These are phyloP conservation scores for Nicotiana attenuata DNA, from an alignment of 257 asterid genomes.

Conservation along the genomic window DNA sequence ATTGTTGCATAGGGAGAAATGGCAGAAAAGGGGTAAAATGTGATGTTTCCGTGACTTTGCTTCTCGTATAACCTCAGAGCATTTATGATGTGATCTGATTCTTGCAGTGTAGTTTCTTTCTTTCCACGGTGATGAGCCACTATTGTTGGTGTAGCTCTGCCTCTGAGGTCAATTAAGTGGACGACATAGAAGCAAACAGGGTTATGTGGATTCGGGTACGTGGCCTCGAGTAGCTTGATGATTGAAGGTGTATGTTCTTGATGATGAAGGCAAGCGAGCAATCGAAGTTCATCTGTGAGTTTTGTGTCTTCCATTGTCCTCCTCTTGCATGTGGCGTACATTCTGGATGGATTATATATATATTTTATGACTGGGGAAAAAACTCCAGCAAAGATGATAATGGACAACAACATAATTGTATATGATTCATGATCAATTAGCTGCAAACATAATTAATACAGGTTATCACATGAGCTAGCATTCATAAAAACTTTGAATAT, in stretches of 20 bases:
- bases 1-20: slow-evolving; percentile 35
- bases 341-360: slow-evolving; percentile 30
- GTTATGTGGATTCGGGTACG: slow-evolving; percentile 19
- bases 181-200: slow-evolving; percentile 27
- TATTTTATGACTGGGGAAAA: slow-evolving; percentile 28
- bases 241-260: slow-evolving; percentile 30
- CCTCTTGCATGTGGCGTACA: slow-evolving; percentile 12
- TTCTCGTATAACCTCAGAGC: slow-evolving; percentile 28
- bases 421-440: slow-evolving; percentile 26
- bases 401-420: slow-evolving; percentile 26
- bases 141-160: slow-evolving; percentile 28
- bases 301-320: slow-evolving; percentile 23
- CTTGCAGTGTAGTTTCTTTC: neutral
- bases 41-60: slow-evolving; percentile 18
- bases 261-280: slow-evolving; percentile 31
- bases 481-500: too few relatives aligned
- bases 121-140: slow-evolving; percentile 27
- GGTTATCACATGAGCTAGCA: neutral
- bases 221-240: slow-evolving; percentile 27
- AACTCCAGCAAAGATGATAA: slow-evolving; percentile 18
- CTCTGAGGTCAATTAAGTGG: slow-evolving; percentile 34
- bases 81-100: slow-evolving; percentile 31
- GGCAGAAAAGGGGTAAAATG: slow-evolving; percentile 27
- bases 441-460: slow-evolving; percentile 17
- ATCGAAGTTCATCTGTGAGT: slow-evolving; percentile 24